Conservation (phyloP, 495 filamentous ascomycete genomes). For the Penicillium alfredii region DNA sequence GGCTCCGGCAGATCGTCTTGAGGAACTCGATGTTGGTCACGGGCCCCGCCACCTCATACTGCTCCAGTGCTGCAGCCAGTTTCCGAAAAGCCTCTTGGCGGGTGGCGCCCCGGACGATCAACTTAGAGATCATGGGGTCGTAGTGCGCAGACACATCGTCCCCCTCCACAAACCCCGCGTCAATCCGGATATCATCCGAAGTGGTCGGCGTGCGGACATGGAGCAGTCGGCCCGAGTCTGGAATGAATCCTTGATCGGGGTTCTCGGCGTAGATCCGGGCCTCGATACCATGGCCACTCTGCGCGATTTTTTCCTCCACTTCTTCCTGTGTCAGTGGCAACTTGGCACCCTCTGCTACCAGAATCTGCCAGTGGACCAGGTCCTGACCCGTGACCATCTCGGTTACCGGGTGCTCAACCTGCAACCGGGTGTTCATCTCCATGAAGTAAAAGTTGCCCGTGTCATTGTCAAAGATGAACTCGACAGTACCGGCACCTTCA, state of each 20-base stretch:
- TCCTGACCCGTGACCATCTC: constrained; percentile 96
- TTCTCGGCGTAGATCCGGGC: constrained; percentile 97
- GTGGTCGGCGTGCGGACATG: constrained; percentile 71
- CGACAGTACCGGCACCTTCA: constrained; percentile 92
- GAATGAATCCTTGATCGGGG: constrained; percentile 81
- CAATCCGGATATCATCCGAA: constrained; percentile 72
- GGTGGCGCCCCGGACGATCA: constrained; percentile 81
- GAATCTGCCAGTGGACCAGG: constrained; percentile 92
- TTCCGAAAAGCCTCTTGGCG: constrained; percentile 79
- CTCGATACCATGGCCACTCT: constrained; percentile 82
- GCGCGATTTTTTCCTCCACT: constrained; percentile 69
- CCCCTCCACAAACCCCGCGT: constrained; percentile 85
- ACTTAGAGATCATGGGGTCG: constrained; percentile 97
- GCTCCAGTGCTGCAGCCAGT: constrained; percentile 70
- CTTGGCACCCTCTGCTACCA: constrained; percentile 78
- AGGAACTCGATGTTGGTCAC: constrained; percentile 96
- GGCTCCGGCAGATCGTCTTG: constrained; percentile 73
- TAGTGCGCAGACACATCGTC: constrained; percentile 94
- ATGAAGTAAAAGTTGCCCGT: constrained; percentile 95
- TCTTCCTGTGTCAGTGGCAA: constrained; percentile 84
- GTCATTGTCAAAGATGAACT: constrained; percentile 98
- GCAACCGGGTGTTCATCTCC: constrained; percentile 98
- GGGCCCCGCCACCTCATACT: constrained; percentile 89
- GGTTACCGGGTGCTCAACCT: constrained; percentile 96
- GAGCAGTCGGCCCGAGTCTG: constrained; percentile 83